Conservation (phyloP, 495 filamentous ascomycete species). For the Immersiella caudata region DNA sequence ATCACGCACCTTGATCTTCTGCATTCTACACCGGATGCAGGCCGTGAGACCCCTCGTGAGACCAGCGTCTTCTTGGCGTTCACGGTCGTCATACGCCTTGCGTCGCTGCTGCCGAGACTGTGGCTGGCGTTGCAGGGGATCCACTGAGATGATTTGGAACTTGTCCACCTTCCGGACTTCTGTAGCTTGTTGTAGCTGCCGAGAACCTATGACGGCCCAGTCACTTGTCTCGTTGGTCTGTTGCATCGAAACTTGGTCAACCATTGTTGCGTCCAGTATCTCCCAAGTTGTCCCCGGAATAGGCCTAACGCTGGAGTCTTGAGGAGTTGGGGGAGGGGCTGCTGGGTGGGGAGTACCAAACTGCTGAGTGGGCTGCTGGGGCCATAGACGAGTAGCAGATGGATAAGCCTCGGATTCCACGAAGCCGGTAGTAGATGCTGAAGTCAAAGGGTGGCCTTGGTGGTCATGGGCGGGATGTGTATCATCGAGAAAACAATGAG, state of each 20-base stretch:
- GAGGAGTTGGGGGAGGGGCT: not conserved
- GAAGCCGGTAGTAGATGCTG: not conserved
- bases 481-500: not conserved
- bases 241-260: not conserved
- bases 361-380: not conserved
- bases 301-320: not conserved
- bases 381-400: not conserved
- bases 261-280: not conserved
- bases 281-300: not conserved
- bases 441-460: not conserved
- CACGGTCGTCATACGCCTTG: slow-evolving; percentile 17
- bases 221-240: not conserved
- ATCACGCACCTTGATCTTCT: slow-evolving; percentile 27
- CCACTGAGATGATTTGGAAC: slow-evolving; percentile 5
- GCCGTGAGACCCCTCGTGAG: slow-evolving; percentile 26
- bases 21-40: slow-evolving; percentile 30
- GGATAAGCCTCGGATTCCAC: not conserved
- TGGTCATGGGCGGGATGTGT: not conserved
- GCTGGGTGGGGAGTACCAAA: not conserved
- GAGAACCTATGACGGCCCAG: not conserved
- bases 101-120: slow-evolving; percentile 15
- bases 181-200: not conserved
- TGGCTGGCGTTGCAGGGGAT: not conserved
- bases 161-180: not conserved
- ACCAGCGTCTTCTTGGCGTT: slow-evolving; percentile 22